phyloP scores from a whole-genome alignment of 225 moss, liverwort and hornwort species.

The Sphagnum tenellum region DNA sequence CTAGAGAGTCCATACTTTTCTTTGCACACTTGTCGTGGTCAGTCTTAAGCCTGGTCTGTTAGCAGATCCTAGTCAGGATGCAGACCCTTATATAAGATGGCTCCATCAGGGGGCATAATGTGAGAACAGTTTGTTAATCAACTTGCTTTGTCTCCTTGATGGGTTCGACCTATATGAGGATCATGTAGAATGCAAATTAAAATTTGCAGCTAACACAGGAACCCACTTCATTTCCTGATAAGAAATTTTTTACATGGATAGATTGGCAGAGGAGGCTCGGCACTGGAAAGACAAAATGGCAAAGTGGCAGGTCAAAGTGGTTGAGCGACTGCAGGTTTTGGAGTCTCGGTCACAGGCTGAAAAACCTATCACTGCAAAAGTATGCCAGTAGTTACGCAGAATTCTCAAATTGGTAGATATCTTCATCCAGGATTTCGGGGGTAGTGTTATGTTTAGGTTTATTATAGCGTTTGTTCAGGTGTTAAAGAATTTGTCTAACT shows the following conservation, averaged over 20 bases:
- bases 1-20: too few species aligned
- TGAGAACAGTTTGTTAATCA: too few species aligned
- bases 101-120: too few species aligned
- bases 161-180: too few species aligned
- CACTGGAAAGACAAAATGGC: slow-evolving; percentile 68
- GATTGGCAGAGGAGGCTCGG: slow-evolving; percentile 52
- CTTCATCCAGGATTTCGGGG: too few species aligned
- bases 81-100: too few species aligned
- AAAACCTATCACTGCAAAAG: neutral
- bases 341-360: slow-evolving; percentile 39
- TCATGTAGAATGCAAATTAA: too few species aligned
- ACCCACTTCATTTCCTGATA: neutral
- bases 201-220: too few species aligned
- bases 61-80: too few species aligned
- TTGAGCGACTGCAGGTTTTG: slow-evolving; percentile 60
- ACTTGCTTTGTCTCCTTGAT: too few species aligned
- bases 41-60: too few species aligned
- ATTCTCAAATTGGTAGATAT: neutral
- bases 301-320: slow-evolving; percentile 69
- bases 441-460: neutral
- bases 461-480: neutral
- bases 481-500: neutral
- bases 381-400: neutral
- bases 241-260: neutral
- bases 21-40: too few species aligned